These are phyloP conservation scores for Dioscorea cayenensis DNA, from an alignment of 116 monocot genomes.

Conservation along the genomic window DNA sequence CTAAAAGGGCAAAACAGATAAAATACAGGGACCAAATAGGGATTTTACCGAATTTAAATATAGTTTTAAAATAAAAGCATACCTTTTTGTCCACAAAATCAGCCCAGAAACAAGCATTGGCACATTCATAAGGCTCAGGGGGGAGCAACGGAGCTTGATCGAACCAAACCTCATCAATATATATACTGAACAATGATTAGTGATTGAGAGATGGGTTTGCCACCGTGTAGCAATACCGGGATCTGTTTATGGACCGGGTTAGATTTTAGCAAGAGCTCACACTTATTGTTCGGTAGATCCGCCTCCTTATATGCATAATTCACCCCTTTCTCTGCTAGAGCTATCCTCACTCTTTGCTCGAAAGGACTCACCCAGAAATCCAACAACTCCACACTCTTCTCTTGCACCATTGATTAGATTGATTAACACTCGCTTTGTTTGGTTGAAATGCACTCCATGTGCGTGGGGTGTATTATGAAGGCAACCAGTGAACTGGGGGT, in stretches of 20 bases:
- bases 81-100: constrained; percentile 34
- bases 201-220: constrained; percentile 30
- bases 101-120: constrained; percentile 29
- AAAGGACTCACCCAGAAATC: constrained; percentile 18
- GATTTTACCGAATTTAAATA: no score
- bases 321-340: constrained; percentile 27
- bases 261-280: constrained; percentile 20
- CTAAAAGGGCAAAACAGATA: no score
- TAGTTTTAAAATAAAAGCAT: no score
- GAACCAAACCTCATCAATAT: constrained; percentile 39
- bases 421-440: no score
- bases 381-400: constrained; percentile 2
- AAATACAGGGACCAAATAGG: no score
- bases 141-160: constrained; percentile 18
- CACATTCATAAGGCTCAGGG: constrained; percentile 14
- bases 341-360: constrained; percentile 15
- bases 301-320: constrained; percentile 28
- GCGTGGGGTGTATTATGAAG: no score
- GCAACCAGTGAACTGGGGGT: no score
- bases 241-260: constrained; percentile 15
- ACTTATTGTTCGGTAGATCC: constrained; percentile 14
- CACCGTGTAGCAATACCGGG: constrained; percentile 23
- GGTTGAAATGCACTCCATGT: no score
- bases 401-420: constrained; percentile 2
- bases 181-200: constrained; percentile 36